Percentiles rank a stretch among this genome's conserved stretches.
These are phyloP conservation scores for Isatis tinctoria DNA, from an alignment of 345 rosid genomes.

Conservation along the genomic window DNA sequence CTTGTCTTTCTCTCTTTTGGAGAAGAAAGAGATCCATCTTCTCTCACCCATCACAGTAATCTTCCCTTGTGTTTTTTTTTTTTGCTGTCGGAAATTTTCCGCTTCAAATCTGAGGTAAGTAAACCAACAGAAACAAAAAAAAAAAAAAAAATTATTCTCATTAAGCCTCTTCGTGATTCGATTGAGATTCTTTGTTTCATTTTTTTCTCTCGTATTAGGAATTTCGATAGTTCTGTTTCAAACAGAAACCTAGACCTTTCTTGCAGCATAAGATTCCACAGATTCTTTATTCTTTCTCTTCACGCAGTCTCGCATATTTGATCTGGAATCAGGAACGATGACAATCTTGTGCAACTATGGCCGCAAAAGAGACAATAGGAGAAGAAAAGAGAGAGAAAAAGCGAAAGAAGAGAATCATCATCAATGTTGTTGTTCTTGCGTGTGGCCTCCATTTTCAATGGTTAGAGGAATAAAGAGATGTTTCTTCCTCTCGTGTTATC, in stretches of 20 bases:
- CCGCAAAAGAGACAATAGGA: conserved; percentile 4
- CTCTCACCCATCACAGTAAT: too few species aligned
- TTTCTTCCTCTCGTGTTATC: conserved; percentile 46
- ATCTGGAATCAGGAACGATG: not conserved
- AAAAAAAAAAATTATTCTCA: too few species aligned
- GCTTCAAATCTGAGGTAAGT: not conserved
- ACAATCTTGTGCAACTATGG: conserved; percentile 1
- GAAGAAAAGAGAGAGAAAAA: conserved; percentile 17
- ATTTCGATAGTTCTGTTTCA: not conserved
- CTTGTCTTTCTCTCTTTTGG: not conserved
- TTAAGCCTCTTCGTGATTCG: not conserved
- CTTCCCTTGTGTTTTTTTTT: not conserved
- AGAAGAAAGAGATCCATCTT: conserved; percentile 3
- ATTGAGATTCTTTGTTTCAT: not conserved
- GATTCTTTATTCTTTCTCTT: not conserved
- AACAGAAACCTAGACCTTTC: not conserved
- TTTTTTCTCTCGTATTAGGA: not conserved
- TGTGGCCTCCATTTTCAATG: conserved; percentile 31
- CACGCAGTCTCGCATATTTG: not conserved
- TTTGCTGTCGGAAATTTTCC: too few species aligned
- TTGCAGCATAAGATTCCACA: not conserved
- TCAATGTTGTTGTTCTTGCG: conserved; percentile 28
- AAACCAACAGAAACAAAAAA: not conserved
- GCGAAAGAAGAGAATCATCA: not conserved
- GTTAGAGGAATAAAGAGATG: conserved; percentile 51